Evolutionary conservation across 192 early-diverging fungal genomes (phyloP), one percentile per base, ranked within the genome.

Genomic region (Podila epigama): DNA sequence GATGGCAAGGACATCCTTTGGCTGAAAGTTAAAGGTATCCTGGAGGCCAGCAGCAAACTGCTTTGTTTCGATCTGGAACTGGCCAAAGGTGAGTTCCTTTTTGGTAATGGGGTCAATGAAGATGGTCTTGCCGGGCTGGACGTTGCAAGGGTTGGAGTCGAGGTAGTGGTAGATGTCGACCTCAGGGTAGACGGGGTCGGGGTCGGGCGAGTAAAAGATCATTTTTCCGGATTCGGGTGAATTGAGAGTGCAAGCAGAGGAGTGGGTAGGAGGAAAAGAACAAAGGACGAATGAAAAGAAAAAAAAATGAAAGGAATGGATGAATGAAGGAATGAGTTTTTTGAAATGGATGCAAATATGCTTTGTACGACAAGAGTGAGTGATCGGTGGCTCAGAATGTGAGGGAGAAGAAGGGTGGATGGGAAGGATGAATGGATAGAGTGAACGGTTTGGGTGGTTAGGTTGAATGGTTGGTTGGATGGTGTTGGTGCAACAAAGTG

Each of bases 1-100:
- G 27, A 92, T 72, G 34, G 86, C 91, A 9, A 96, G 80, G 8
- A 88, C 84, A 58, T 94, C 89, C 20, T 87, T 86, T 22, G 81
- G 85, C 20, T 85, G 68, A 33, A 94, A 79, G 0, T 81, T 81
- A 40, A 84, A 66, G 0, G 51, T 71, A 51, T 87, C 77, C 53
- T 66, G 66, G 55, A 89, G 80, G 2, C 89, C 89, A 40, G 73
- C 68, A 50, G 83, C 83, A 27, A 92, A 78, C 5, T 66, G 54
- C 56, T 82, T 71, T 29, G 86, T 78, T n/a, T 80, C 44, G 40
- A 62, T 39, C 33, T 73, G 64, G 36, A 88, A 54, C 65, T 87
- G 65, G 6, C 65, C 70, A 65, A 77, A 87, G 22, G 90, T 82
- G 37, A 88, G 27, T 9, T 53, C 55, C 36, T 64, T 58, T 7